phyloP scores from a whole-genome alignment of 2,329 filamentous ascomycete genomes.

The Magnaporthales sp. region DNA sequence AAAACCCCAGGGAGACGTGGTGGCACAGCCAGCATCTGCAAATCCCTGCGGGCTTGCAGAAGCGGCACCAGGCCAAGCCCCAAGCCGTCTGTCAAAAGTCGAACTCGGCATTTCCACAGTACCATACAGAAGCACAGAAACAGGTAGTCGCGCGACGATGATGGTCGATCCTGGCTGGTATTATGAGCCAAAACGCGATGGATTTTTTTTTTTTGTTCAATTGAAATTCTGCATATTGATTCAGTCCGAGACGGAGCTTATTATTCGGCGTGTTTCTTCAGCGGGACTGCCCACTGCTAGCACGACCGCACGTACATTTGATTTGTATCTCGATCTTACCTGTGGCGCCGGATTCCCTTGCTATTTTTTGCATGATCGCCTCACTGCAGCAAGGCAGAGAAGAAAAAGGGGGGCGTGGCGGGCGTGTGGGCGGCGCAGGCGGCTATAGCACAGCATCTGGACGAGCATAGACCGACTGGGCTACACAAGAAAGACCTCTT shows the following conservation, averaged over 20 bases:
- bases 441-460: background rate
- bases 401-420: background rate
- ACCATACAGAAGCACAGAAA: background rate
- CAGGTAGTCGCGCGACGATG: background rate
- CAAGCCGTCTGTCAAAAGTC: background rate
- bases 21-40: background rate
- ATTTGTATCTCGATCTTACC: background rate
- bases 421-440: background rate
- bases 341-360: background rate
- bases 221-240: background rate
- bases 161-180: background rate
- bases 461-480: background rate
- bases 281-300: background rate
- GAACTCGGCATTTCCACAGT: background rate
- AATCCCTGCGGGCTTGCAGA: background rate
- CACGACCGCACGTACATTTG: background rate
- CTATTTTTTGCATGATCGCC: background rate
- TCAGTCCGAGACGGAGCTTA: background rate
- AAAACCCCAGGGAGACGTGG: background rate
- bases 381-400: background rate
- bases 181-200: background rate
- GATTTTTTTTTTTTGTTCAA: background rate
- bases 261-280: background rate
- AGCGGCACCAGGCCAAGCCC: background rate
- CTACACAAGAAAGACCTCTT: background rate